phyloP scores from a whole-genome alignment of 164 flowering plant genomes.

The Warburgia ugandensis region DNA sequence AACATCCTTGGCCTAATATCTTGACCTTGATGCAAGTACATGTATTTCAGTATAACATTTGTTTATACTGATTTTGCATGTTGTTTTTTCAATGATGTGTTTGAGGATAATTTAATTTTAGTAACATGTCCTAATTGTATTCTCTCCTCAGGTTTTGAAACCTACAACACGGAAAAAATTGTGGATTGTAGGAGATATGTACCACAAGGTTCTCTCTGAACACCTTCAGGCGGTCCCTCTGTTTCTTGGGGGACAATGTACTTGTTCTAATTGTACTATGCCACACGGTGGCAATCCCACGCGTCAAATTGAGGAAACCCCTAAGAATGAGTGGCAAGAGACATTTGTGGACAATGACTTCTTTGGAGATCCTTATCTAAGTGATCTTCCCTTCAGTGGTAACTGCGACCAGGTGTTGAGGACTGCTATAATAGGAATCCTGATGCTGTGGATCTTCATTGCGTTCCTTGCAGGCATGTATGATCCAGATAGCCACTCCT shows the following conservation, averaged over 20 bases:
- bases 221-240: conserved; percentile 36
- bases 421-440: conserved; percentile 49
- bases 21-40: no score
- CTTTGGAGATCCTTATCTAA: conserved; percentile 2
- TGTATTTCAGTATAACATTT: not conserved
- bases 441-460: conserved; percentile 55
- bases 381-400: conserved; percentile 12
- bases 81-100: not conserved
- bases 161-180: conserved; percentile 46
- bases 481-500: conserved; percentile 30
- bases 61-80: not conserved
- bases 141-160: conserved; percentile 38
- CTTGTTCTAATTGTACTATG: conserved; percentile 36
- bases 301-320: conserved; percentile 5
- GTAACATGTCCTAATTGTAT: not conserved
- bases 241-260: conserved; percentile 58
- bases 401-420: conserved; percentile 43
- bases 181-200: conserved; percentile 40
- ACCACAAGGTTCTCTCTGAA: conserved; percentile 35
- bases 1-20: no score
- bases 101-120: not conserved
- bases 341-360: conserved; percentile 10
- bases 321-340: not conserved
- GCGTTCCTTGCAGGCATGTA: conserved; percentile 42
- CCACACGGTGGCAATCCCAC: not conserved